Evolutionary conservation across 495 filamentous ascomycete species (phyloP), one percentile per base, ranked within the genome.

Genomic region (Penicillium waksmanii): DNA sequence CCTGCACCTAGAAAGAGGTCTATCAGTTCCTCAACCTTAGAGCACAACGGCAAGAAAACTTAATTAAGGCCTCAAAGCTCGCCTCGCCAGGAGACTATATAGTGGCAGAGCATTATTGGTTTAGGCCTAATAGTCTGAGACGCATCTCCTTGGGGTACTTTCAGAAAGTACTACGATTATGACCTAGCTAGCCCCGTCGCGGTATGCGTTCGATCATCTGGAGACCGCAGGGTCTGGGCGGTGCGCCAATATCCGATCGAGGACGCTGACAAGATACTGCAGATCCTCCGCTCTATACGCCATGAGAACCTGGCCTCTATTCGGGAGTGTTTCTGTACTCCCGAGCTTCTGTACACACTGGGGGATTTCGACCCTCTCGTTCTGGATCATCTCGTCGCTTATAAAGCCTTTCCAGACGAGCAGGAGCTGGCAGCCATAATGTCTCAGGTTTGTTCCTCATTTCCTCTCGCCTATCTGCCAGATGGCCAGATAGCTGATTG

Each of bases 171-270:
- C 35, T 66, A 58, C 53, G 27, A 60, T 19, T 66, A 57, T 43
- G 60, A 66, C 56, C 54, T 66, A 27, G 64, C 60, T 38, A 54
- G 64, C n/a, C 38, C 50, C 17, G 60, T 66, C n/a, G 25, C 25
- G 23, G 35, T 66, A 25, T 66, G 17, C 23, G 34, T 62, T 18
- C 51, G 35, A 21, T 9, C 11, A 5, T 60, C 56, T n/a, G 53
- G 40, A 34, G 15, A 23, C 13, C 47, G 50, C 36, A 54, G 12
- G 5, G 50, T 44, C 40, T 43, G 34, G 38, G 64, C 60, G 10
- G 44, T 66, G 17, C 51, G 54, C 25, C 51, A 40, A 50, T 63
- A 43, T 49, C 15, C 53, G 5, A 25, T n/a, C n/a, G n/a, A n/a
- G n/a, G n/a, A n/a, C n/a, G n/a, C n/a, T n/a, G n/a, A n/a, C n/a